Evolutionary conservation across 305 asterid genomes (phyloP).

Genomic region (Fraxinus angustifolia): DNA sequence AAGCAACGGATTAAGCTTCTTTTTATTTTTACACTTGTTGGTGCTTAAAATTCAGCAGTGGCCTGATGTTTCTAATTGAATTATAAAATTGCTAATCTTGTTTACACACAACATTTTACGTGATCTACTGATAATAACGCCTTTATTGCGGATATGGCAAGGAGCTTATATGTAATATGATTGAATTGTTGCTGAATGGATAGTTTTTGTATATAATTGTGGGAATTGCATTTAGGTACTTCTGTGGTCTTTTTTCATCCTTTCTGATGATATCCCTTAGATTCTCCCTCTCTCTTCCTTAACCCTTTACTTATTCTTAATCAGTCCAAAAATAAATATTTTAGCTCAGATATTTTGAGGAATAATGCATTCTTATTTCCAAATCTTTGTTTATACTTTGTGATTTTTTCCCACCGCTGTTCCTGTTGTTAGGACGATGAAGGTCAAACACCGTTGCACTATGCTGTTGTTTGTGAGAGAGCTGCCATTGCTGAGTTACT

Average conservation of each 20-base stretch:
- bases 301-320: neutral
- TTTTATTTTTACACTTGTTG: neutral
- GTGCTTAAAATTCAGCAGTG: neutral
- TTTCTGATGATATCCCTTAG: neutral
- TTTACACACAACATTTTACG: neutral
- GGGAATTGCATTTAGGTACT: neutral
- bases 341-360: neutral
- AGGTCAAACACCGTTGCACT: slow-evolving; percentile 90
- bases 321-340: neutral
- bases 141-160: neutral
- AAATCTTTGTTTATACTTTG: neutral
- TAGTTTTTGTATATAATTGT: neutral
- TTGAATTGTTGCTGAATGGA: neutral
- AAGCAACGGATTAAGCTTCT: neutral
- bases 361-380: neutral
- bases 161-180: neutral
- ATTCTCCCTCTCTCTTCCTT: neutral
- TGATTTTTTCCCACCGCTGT: neutral
- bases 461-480: slow-evolving; percentile 93
- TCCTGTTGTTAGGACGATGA: slow-evolving; percentile 62
- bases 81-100: neutral
- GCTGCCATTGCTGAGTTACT: slow-evolving; percentile 70
- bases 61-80: neutral
- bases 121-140: neutral
- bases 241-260: neutral